Evolutionary conservation across 176 grass and related monocot species (phyloP), one percentile per base, ranked within the genome.

Genomic region (Stipa capillata): DNA sequence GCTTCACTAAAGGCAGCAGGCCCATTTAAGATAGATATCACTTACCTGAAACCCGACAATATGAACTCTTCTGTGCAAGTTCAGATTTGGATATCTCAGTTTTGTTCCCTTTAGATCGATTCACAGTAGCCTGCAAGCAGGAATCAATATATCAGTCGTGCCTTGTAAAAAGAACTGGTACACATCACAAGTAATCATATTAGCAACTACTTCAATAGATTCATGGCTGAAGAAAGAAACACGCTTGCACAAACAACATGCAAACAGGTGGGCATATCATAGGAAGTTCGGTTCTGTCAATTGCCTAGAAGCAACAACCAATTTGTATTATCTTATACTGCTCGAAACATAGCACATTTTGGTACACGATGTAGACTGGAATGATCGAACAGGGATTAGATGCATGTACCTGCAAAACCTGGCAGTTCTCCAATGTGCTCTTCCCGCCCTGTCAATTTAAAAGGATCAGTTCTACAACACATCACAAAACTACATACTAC

Each of bases 361-460:
- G 39, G 37, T 41, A 35, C 12, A 45, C 2, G 54, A 6, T 20
- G 12, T 49, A 55, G 3, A 14, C 12, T 23, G 35, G 14, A 44
- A 14, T 41, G 66, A 65, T 53, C 4, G 5, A 50, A 28, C 6
- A 68, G 34, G 37, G 42, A 70, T 55, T 31, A 65, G 21, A 49
- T 57, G 51, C n/a, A 0, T 49, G 18, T 83, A 99, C 96, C 96
- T 95, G 96, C 69, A 99, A 79, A 93, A 99, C 84, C 88, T 95
- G 90, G 80, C 96, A 99, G 54, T 99, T 99, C 44, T 95, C 90
- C 84, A 99, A 79, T 87, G 90, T 99, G 87, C 96, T 99, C 86
- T 84, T 93, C 42, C 92, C 92, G 5, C 96, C 96, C 96, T 95
- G 78, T 49, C 25, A 87, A 80, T 86, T 83, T 10, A 18, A 47